phyloP scores from a whole-genome alignment of 495 filamentous ascomycete species.

The Penicillium nucicola region DNA sequence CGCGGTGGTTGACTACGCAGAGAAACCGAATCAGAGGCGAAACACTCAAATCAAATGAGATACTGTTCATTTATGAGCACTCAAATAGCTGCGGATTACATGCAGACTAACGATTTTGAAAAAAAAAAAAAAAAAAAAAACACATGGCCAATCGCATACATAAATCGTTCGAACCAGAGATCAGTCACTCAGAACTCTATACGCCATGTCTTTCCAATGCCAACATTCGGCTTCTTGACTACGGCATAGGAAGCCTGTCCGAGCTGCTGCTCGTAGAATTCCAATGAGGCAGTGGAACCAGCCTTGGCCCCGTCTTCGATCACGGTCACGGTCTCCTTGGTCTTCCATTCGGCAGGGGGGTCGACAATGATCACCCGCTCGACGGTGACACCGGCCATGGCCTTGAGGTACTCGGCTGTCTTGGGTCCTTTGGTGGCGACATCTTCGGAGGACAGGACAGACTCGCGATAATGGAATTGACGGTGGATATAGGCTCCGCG shows the following conservation, averaged over 20 bases:
- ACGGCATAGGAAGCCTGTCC: slow-evolving; percentile 75
- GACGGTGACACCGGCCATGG: slow-evolving; percentile 70
- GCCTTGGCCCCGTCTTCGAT: slow-evolving; percentile 64
- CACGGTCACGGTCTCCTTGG: slow-evolving; percentile 63
- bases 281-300: slow-evolving; percentile 51
- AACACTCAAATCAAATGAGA: too few species aligned
- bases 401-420: slow-evolving; percentile 70
- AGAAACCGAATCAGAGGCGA: too few species aligned
- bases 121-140: too few species aligned
- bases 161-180: slow-evolving; percentile 3
- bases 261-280: slow-evolving; percentile 55
- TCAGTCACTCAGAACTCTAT: slow-evolving; percentile 55
- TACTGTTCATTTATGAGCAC: too few species aligned
- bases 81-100: slow-evolving; percentile 19
- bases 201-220: slow-evolving; percentile 78
- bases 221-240: slow-evolving; percentile 72
- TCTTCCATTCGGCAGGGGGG: slow-evolving; percentile 69
- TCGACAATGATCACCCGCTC: slow-evolving; percentile 82
- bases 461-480: slow-evolving; percentile 60
- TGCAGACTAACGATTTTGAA: slow-evolving; percentile 6
- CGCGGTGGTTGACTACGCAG: too few species aligned
- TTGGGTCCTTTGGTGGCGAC: slow-evolving; percentile 52
- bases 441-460: slow-evolving; percentile 50
- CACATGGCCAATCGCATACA: slow-evolving; percentile 17
- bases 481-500: slow-evolving; percentile 84